phyloP scores from a whole-genome alignment of 208 protist genomes.

The Acanthamoeba healyi region DNA sequence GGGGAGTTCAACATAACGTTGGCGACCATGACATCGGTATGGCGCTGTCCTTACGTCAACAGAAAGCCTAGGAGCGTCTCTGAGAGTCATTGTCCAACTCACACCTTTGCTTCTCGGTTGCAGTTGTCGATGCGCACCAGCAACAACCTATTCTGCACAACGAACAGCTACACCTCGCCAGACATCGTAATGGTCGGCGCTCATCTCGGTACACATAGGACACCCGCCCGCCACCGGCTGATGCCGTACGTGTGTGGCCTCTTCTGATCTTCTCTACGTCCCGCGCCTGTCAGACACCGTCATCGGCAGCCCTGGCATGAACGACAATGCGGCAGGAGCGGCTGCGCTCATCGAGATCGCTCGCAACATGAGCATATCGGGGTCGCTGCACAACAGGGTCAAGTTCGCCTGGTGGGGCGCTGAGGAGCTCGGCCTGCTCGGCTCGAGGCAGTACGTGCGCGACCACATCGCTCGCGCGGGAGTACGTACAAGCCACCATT shows the following conservation, averaged over 20 bases:
- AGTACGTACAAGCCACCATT: not conserved
- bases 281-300: slow-evolving; percentile 77
- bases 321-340: slow-evolving; percentile 85
- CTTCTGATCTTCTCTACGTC: not conserved
- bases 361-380: not conserved
- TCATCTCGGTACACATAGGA: slow-evolving; percentile 37
- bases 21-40: too few relatives aligned
- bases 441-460: slow-evolving; percentile 78
- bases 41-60: too few relatives aligned
- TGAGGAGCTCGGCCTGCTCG: slow-evolving; percentile 82
- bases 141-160: slow-evolving; percentile 66
- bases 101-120: too few relatives aligned
- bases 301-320: slow-evolving; percentile 80
- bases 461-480: not conserved
- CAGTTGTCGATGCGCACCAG: too few relatives aligned
- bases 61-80: too few relatives aligned
- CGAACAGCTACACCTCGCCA: not conserved
- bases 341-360: slow-evolving; percentile 77
- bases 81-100: too few relatives aligned
- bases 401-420: slow-evolving; percentile 82
- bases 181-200: slow-evolving; percentile 58
- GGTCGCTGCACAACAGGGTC: slow-evolving; percentile 72
- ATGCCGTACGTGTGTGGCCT: not conserved
- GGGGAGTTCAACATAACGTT: too few relatives aligned
- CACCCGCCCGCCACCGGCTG: too few relatives aligned